Conservation (phyloP, 179 eudicot species). For the Spinacia oleracea region DNA sequence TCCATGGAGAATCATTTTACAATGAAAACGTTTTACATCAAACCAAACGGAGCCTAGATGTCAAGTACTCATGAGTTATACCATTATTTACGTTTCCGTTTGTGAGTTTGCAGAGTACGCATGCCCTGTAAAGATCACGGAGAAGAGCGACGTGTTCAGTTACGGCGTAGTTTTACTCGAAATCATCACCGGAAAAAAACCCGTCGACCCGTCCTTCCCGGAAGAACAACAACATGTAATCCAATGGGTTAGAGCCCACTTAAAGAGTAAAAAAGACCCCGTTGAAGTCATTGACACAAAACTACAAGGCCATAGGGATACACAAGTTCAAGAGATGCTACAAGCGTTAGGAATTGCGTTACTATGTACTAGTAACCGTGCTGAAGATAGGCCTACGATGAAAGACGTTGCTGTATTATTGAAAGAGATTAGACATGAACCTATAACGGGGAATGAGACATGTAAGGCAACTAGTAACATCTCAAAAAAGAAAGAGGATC, state of each 20-base stretch:
- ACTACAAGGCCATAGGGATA: slow-evolving; percentile 70
- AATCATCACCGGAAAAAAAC: slow-evolving; percentile 72
- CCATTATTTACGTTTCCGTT: neutral
- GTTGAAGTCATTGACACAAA: slow-evolving; percentile 64
- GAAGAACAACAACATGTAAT: slow-evolving; percentile 63
- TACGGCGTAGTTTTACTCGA: slow-evolving; percentile 82
- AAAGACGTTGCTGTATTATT: slow-evolving; percentile 83
- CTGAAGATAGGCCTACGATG: slow-evolving; percentile 94
- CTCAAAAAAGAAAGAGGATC: slow-evolving; percentile 29
- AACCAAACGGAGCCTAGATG: no score
- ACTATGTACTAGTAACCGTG: slow-evolving; percentile 75
- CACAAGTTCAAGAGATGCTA: slow-evolving; percentile 90
- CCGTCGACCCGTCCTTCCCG: slow-evolving; percentile 64
- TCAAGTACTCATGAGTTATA: no score
- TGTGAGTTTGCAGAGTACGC: slow-evolving; percentile 56
- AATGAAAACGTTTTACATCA: no score
- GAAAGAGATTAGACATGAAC: slow-evolving; percentile 68
- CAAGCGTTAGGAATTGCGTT: slow-evolving; percentile 86
- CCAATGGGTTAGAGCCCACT: slow-evolving; percentile 84
- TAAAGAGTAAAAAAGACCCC: slow-evolving; percentile 66
- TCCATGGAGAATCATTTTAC: no score
- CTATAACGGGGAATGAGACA: slow-evolving; percentile 38
- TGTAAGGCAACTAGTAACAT: slow-evolving; percentile 36
- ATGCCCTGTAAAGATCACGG: slow-evolving; percentile 57
- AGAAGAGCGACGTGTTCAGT: slow-evolving; percentile 79